Evolutionary conservation across 1,139 yeast species (phyloP), one percentile per base, ranked within the genome.

Genomic region (Hyphopichia khmerensis): DNA sequence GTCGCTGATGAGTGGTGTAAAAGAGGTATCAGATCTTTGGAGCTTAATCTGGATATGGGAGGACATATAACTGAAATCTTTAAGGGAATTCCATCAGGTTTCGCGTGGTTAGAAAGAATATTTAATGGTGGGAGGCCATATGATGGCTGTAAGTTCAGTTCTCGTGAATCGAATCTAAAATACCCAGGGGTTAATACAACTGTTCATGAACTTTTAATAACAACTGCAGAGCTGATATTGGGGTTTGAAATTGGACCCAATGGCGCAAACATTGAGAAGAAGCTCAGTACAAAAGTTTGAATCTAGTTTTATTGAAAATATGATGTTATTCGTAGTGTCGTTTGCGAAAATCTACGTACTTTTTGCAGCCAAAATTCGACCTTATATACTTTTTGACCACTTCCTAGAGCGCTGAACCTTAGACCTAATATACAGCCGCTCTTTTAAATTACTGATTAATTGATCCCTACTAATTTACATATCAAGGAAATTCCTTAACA

Each of bases 1-100:
- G 59, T 55, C 3, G 67, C 58, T 44, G 49, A 63, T n/a, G 48
- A 43, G 21, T 68, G 70, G 67, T 67, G 72, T 49, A 55, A 47
- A 2, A 49, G 56, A 46, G 70, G 67, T 2, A 59, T 64, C 17
- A 38, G 45, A n/a, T 64, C 69, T 0, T 47, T 62, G 23, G 71
- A 66, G 44, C 58, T 64, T 40, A 53, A 61, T 14, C 56, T 53
- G 15, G 62, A 61, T 38, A 43, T 55, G 6, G 16, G 27, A 5
- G 67, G 68, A n/a, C 71, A 65, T 45, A 37, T 60, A 26, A 45
- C 58, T 7, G 69, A 62, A 44, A 33, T 51, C 8, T 32, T 51
- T 14, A 52, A 56, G 36, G 70, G 71, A 11, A 51, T 56, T 33
- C 67, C 67, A 8, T 68, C 69, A 1, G 69, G 61, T 2, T 44